These are phyloP conservation scores for Adiantum capillusveneris DNA, from an alignment of 75 land plant species.

Conservation along the genomic window DNA sequence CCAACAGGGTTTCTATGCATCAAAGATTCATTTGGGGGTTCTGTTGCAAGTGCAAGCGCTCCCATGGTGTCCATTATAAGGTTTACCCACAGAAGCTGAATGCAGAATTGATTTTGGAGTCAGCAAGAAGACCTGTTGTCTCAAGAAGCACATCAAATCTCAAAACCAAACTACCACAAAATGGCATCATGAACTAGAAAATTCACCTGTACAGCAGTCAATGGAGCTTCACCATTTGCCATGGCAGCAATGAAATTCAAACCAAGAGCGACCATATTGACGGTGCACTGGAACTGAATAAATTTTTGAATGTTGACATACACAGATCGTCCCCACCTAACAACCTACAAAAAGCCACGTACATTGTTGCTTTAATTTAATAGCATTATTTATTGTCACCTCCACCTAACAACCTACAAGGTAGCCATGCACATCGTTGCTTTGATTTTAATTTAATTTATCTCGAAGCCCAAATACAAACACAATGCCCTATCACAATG, in stretches of 20 bases:
- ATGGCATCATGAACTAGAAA: background rate
- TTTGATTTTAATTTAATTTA: too few relatives aligned
- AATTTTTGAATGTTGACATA: conserved; percentile 97
- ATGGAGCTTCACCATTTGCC: conserved; percentile 74
- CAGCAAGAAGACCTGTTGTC: conserved; percentile 2
- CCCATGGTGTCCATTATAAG: conserved; percentile 99
- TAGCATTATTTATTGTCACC: too few relatives aligned
- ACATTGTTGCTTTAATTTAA: too few relatives aligned
- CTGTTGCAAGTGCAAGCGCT: conserved; percentile 97
- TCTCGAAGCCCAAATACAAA: too few relatives aligned
- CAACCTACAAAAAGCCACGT: conserved; percentile 60
- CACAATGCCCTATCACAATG: too few relatives aligned
- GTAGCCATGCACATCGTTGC: too few relatives aligned
- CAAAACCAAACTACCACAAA: conserved; percentile 1
- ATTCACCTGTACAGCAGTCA: conserved; percentile 83
- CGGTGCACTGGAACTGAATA: conserved; percentile 94
- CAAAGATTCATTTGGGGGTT: conserved; percentile 85
- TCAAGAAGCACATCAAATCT: background rate
- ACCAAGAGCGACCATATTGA: conserved; percentile 84
- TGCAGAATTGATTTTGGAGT: background rate
- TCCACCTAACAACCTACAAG: too few relatives aligned
- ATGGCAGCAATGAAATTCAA: conserved; percentile 87
- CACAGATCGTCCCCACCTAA: conserved; percentile 94
- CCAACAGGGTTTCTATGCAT: conserved; percentile 83
- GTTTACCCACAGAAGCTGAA: conserved; percentile 97